phyloP scores from a whole-genome alignment of 805 yeast genomes.

The Yarrowia sp. region DNA sequence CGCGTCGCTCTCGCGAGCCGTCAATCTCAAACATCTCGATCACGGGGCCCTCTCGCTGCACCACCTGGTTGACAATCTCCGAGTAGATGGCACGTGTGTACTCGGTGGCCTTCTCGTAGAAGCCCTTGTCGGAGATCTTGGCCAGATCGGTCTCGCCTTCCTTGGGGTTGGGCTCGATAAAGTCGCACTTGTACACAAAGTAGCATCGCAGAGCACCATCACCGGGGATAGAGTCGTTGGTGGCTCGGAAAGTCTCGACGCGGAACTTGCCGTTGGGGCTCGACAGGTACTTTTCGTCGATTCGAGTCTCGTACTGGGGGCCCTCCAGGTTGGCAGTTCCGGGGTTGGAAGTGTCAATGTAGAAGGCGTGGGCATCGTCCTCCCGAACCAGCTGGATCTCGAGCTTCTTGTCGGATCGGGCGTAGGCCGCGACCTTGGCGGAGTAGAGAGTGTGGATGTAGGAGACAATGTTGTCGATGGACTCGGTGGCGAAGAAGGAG shows the following conservation, averaged over 20 bases:
- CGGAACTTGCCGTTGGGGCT: conserved; percentile 50
- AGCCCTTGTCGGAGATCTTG: conserved; percentile 73
- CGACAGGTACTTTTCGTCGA: conserved; percentile 73
- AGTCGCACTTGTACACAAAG: conserved; percentile 77
- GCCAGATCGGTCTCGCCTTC: conserved; percentile 53
- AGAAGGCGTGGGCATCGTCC: conserved; percentile 82
- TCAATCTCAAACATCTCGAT: conserved; percentile 82
- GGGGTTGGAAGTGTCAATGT: conserved; percentile 69
- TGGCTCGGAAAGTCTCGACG: conserved; percentile 73
- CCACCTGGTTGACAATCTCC: conserved; percentile 66
- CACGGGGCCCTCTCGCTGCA: conserved; percentile 82
- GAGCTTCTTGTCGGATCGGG: conserved; percentile 55
- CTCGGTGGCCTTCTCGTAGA: conserved; percentile 69
- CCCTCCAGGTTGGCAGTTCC: conserved; percentile 47
- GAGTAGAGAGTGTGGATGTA: conserved; percentile 88
- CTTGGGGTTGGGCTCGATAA: conserved; percentile 40
- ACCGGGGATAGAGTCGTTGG: conserved; percentile 38
- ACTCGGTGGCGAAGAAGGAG: conserved; percentile 83
- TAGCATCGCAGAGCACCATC: conserved; percentile 58
- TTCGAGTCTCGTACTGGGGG: conserved; percentile 63
- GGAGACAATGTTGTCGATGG: conserved; percentile 73
- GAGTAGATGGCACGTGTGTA: conserved; percentile 79
- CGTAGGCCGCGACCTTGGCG: conserved; percentile 86
- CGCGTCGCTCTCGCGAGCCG: conserved; percentile 77
- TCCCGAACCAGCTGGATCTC: conserved; percentile 78